Conservation (phyloP, 768 basidiomycete genomes). For the Phlebiopsis flavidoalba region DNA sequence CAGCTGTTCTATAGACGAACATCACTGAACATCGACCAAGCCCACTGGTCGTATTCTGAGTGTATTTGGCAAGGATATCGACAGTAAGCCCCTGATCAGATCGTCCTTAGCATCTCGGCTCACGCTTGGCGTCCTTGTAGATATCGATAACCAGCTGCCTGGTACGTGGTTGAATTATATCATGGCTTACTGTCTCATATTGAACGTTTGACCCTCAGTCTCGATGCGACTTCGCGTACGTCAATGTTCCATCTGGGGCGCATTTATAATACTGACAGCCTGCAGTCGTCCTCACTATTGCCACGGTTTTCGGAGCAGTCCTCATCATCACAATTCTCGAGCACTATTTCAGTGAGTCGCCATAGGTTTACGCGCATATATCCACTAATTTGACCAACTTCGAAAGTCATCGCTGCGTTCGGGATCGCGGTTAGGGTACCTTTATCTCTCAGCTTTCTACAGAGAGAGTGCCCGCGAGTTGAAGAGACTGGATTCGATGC, state of each 20-base stretch:
- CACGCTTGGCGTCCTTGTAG: constrained; percentile 21
- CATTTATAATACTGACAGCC: neutral
- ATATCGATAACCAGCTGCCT: constrained; percentile 56
- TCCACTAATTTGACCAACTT: neutral
- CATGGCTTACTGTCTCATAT: neutral
- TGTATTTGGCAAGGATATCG: constrained; percentile 63
- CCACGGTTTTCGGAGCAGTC: constrained; percentile 46
- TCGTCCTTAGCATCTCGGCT: no score
- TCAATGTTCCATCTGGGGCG: constrained; percentile 5
- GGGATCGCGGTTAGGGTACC: constrained; percentile 57
- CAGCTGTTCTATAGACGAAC: neutral
- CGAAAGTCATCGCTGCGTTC: constrained; percentile 46
- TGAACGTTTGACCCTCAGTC: constrained; percentile 27
- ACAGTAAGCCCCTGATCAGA: constrained; percentile 34
- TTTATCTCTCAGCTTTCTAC: constrained; percentile 65
- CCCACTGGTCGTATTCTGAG: constrained; percentile 57
- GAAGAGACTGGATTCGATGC: constrained; percentile 63
- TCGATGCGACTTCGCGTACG: constrained; percentile 55
- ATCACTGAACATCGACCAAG: constrained; percentile 21
- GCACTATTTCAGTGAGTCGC: constrained; percentile 52
- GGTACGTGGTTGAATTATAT: constrained; percentile 19
- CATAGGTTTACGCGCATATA: neutral
- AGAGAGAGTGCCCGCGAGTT: constrained; percentile 66
- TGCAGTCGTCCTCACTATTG: constrained; percentile 44
- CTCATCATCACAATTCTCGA: constrained; percentile 54